Base-by-base conservation (phyloP, 345 rosid species). In the Gossypium arboreum region DNA sequence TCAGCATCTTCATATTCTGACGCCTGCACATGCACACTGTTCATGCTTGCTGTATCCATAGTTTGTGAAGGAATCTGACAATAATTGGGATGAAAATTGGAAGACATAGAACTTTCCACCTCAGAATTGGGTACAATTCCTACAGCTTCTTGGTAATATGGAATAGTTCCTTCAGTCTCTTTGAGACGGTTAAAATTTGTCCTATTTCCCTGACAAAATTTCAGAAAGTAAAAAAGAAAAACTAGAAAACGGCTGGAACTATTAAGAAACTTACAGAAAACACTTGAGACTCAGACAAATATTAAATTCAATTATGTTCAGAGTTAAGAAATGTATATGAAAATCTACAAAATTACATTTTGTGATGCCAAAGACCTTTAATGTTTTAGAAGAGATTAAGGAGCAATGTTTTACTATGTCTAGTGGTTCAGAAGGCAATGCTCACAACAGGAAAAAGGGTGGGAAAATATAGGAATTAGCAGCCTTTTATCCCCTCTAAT, bases 1-100 rank as follows among this genome's bases (percentile, higher is more conserved):
- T 94, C 94, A 57, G 85, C 92, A 79, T 94, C 98, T 80, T 87
- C 97, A 79, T 82, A 83, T 80, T 89, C 95, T 45, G 95, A 86
- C 51, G 91, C 84, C 24, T 85, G 92, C 81, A 84, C 80, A 72
- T 85, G 92, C 82, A 84, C 81, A 72, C 89, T 86, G 79, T 74
- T 88, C 78, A 84, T 81, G 81, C 92, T 90, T 75, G 85, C 80
- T 39, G 93, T 82, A 80, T 89, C 93, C 7, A 86, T 87, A 34
- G 90, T 80, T 73, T 84, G 89, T 59, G 97, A 83, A 73, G 81
- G 85, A 76, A 80, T 73, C 52, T 75, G 86, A 74, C 80, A 75
- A 78, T 80, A 80, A 69, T 75, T 80, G 69, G 82, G 87, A 77
- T 60, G 83, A 68, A 82, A 79, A 83, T 81, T 81, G 71, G 85